A percentile compares a stretch with the other conserved stretches of the same genome.
phyloP scores from a whole-genome alignment of 2,329 filamentous ascomycete species.

The Dothistroma septosporum region DNA sequence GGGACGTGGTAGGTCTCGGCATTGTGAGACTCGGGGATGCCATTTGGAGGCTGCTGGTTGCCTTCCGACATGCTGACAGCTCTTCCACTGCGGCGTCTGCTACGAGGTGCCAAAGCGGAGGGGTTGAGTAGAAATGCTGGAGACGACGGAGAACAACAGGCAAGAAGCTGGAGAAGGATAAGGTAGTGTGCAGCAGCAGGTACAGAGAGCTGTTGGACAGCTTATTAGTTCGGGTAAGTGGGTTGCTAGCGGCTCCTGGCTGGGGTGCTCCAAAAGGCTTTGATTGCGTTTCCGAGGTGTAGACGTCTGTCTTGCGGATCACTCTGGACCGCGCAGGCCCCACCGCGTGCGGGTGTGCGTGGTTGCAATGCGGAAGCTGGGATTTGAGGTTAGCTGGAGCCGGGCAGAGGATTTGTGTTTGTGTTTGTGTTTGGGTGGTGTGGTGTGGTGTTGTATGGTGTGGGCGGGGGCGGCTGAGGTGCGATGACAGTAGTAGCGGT shows the following conservation, averaged over 20 bases:
- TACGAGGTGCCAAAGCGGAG: neutral
- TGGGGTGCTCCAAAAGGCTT: neutral
- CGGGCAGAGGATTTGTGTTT: too few species aligned
- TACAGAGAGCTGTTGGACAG: neutral
- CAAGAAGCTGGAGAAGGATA: neutral
- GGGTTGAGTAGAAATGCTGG: neutral
- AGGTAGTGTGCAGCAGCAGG: neutral
- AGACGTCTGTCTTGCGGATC: neutral
- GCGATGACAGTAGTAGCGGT: too few species aligned
- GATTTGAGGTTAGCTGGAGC: neutral
- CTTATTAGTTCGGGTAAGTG: slow-evolving; percentile 1
- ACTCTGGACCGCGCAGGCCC: neutral
- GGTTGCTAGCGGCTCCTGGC: slow-evolving; percentile 1
- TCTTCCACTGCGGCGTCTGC: neutral
- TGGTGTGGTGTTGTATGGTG: too few species aligned
- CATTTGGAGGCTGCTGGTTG: slow-evolving; percentile 19
- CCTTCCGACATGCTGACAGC: slow-evolving; percentile 24
- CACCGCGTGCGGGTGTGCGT: too few species aligned
- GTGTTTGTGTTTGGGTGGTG: too few species aligned
- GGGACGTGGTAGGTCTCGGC: slow-evolving; percentile 29
- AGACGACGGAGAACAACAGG: neutral
- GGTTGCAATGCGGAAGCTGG: neutral
- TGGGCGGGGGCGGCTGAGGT: too few species aligned
- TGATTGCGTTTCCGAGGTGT: neutral
- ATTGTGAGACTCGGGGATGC: slow-evolving; percentile 27